Base-by-base conservation (phyloP, 805 yeast genomes). In the Pichia ethanolica region DNA sequence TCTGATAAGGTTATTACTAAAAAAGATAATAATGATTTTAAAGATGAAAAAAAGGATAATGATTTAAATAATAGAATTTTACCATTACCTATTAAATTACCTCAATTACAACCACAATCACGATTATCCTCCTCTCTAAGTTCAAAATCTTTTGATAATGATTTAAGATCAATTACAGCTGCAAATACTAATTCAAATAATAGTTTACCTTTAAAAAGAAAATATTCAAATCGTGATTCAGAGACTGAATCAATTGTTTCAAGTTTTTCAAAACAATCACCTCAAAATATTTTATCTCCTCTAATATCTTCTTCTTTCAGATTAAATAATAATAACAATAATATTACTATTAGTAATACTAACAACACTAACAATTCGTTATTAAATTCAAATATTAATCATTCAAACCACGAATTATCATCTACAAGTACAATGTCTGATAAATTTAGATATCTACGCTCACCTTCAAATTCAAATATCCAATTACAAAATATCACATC, bases 1-100 rank as follows among this genome's bases (percentile, higher is more conserved):
- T 26, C 5, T 14, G 39, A 32, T 11, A 28, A 30, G 8, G 45
- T 33, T 33, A 11, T 28, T 26, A 34, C 3, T 13, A 33, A 25
- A 33, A 33, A 42, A 27, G n/a, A 28, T 13, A 10, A 26, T 28
- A 35, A 35, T 25, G 32, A 26, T n/a, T 6, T 8, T 42, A 35
- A 36, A 35, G 37, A 14, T 14, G 32, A 39, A 26, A 27, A 36
- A 5, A 33, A 44, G 13, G 7, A 14, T 7, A 35, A 28, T 32
- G 50, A 47, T 38, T 5, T 42, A 5, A 47, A 42, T 20, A 36
- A 47, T 26, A 50, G 56, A 40, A 36, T 53, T 10, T 40, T 53
- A 36, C 57, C 57, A 13, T 49, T 42, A 12, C 56, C 56, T 35
- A 39, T 47, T 13, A 49, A 49, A 32, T 34, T 55, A n/a, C 47